Evolutionary conservation across 83 land plant species (phyloP).

Genomic region (Larix sibirica): DNA sequence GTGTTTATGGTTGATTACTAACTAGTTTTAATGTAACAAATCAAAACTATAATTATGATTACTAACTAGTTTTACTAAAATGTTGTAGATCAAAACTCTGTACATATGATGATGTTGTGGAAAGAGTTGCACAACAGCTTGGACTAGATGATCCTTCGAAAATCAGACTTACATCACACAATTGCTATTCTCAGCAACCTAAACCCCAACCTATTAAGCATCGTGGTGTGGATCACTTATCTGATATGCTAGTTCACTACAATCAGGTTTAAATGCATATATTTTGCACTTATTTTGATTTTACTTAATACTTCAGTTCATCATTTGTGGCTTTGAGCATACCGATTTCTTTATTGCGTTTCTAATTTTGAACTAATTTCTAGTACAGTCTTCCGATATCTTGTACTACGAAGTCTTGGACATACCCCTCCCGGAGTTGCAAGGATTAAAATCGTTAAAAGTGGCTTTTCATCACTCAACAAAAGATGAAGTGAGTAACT

Average conservation of each 20-base stretch:
- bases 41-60: background rate
- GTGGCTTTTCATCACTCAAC: slow-evolving; percentile 92
- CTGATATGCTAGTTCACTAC: slow-evolving; percentile 96
- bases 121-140: slow-evolving; percentile 82
- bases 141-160: slow-evolving; percentile 95
- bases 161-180: slow-evolving; percentile 95
- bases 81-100: slow-evolving; percentile 82
- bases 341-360: background rate
- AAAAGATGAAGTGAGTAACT: slow-evolving; percentile 81
- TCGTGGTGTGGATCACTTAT: slow-evolving; percentile 89
- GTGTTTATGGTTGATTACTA: background rate
- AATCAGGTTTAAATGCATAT: slow-evolving; percentile 68
- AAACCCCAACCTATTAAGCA: slow-evolving; percentile 99
- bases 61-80: background rate
- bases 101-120: slow-evolving; percentile 96
- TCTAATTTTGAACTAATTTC: background rate
- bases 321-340: background rate
- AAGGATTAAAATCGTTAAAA: slow-evolving; percentile 92
- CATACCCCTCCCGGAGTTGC: slow-evolving; percentile 96
- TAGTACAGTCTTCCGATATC: slow-evolving; percentile 87
- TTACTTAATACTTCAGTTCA: background rate
- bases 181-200: slow-evolving; percentile 97
- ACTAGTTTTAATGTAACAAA: background rate
- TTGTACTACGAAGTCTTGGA: slow-evolving; percentile 97
- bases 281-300: background rate